Evolutionary conservation across 140 eudicot species (phyloP).

Genomic region (Senecio squalidus): DNA sequence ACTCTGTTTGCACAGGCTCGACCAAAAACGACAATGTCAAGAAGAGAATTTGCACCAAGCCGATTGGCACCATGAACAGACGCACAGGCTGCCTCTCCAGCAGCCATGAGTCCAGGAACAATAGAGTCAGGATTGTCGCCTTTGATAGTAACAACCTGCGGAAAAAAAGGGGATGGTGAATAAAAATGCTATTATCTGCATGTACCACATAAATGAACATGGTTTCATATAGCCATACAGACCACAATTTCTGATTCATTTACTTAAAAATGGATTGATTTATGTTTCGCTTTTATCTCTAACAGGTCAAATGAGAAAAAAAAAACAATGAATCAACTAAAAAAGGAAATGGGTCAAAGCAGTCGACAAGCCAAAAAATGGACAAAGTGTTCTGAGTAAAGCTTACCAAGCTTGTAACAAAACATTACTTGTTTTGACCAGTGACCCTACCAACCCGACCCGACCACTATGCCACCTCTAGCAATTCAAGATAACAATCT

Average conservation of each 20-base stretch:
- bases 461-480: not conserved
- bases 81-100: constrained; percentile 99
- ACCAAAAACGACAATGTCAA: constrained; percentile 97
- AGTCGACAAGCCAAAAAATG: too few relatives aligned
- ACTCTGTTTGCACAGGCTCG: constrained; percentile 99
- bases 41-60: constrained; percentile 98
- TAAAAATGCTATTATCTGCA: not conserved
- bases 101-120: constrained; percentile 95
- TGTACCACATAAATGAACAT: constrained; percentile 3
- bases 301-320: not conserved
- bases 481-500: not conserved
- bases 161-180: not conserved
- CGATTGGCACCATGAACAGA: constrained; percentile 99
- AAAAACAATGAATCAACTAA: not conserved
- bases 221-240: not conserved
- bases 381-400: too few relatives aligned
- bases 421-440: too few relatives aligned
- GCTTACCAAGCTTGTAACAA: too few relatives aligned
- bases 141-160: constrained; percentile 75
- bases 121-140: constrained; percentile 74
- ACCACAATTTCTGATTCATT: not conserved
- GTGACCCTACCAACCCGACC: not conserved
- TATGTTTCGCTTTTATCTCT: not conserved
- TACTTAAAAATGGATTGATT: not conserved
- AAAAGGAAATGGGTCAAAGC: not conserved